Base-by-base conservation (phyloP, 306 rosid genomes). In the Vigna angularis region DNA sequence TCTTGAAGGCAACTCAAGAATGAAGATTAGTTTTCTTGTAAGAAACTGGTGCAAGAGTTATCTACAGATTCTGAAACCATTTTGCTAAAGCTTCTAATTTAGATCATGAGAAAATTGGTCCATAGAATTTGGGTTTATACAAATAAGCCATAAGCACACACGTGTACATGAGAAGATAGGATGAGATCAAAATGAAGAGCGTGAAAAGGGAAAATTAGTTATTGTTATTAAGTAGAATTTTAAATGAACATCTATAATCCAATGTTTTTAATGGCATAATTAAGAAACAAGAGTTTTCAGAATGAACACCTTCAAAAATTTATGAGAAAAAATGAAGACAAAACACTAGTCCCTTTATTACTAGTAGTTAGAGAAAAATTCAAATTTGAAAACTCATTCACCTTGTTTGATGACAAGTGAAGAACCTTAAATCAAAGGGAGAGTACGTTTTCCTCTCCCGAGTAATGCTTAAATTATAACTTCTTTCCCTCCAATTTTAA, bases 141-240 rank as follows among this genome's bases (percentile, higher is more conserved):
- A 70, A 36, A 68, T 59, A 24, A 81, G 36, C 66, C 66, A 81
- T 81, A 62, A 67, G 30, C 47, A 73, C 51, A 22, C 42, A 12
- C 6, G 14, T 64, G 30, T 58, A 63, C 15, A 51, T 4, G 11
- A 40, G 45, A 26, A 17, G 22, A 17, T 14, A 42, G 70, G 20
- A 47, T 49, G 72, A 75, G 79, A 22, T 42, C 52, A 76, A 52
- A 76, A 36, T 49, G n/a, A 50, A 52, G 66, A 66, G 55, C 40
- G 40, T 38, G 40, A 42, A 20, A 38, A 66, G 17, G 6, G 14
- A 76, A 76, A 78, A 16, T 48, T 69, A 70, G 53, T 70, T 48
- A 70, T 36, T 22, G 65, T n/a, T 49, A 61, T 59, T 79, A 28
- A 59, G n/a, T 24, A 36, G n/a, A 52, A 34, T 65, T 76, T 75